A percentile compares a stretch with the other conserved stretches of the same genome.
Conservation (phyloP, 306 rosid species). For the Clitoria ternatea region DNA sequence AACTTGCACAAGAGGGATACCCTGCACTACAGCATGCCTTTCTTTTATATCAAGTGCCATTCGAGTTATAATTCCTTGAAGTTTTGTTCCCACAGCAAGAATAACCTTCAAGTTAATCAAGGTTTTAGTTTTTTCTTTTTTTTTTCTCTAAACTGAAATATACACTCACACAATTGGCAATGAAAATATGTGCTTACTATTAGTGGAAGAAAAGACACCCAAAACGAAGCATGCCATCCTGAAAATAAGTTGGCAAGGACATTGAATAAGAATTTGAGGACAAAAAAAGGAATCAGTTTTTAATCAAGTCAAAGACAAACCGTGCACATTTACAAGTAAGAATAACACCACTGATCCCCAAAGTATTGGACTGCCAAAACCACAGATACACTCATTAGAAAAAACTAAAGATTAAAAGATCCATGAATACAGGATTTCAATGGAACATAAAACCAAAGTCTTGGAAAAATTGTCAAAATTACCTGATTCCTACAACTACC, state of each 20-base stretch:
- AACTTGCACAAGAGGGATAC: slow-evolving; percentile 96
- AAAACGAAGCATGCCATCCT: slow-evolving; percentile 75
- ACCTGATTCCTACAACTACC: slow-evolving; percentile 98
- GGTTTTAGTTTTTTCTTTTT: slow-evolving; percentile 11
- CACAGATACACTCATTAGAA: slow-evolving; percentile 22
- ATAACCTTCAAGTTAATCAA: slow-evolving; percentile 54
- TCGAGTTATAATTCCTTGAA: slow-evolving; percentile 78
- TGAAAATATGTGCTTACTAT: slow-evolving; percentile 37
- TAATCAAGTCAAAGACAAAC: slow-evolving; percentile 42
- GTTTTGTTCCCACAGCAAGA: slow-evolving; percentile 88
- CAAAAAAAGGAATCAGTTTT: background rate
- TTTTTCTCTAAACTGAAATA: background rate
- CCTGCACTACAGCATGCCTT: slow-evolving; percentile 92
- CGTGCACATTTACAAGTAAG: slow-evolving; percentile 82
- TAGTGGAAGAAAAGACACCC: slow-evolving; percentile 75
- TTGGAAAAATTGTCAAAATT: slow-evolving; percentile 19
- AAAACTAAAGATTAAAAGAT: slow-evolving; percentile 4
- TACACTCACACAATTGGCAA: background rate
- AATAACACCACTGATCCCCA: slow-evolving; percentile 82
- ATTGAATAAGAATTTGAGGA: background rate
- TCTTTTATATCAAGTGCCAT: slow-evolving; percentile 93
- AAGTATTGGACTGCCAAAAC: slow-evolving; percentile 73
- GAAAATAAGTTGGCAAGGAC: slow-evolving; percentile 23
- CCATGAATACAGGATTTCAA: background rate
- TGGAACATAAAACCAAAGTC: background rate